These are phyloP conservation scores for Lichtheimia hyalospora DNA, from an alignment of 371 early-diverging fungal genomes.

Conservation along the genomic window DNA sequence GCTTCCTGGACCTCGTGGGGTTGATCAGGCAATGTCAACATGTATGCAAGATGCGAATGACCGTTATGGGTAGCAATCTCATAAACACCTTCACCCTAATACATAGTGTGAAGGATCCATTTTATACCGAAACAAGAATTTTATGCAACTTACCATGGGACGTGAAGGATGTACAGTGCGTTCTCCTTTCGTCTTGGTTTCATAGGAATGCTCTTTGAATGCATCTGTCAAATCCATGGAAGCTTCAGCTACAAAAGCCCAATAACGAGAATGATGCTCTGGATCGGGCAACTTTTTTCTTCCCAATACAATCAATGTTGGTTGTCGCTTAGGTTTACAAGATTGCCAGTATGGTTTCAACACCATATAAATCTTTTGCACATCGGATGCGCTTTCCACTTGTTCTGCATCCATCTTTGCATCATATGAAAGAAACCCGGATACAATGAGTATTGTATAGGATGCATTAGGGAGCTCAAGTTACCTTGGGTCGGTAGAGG, in stretches of 20 bases:
- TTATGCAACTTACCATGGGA: conserved; percentile 25
- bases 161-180: conserved; percentile 32
- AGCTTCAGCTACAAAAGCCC: conserved; percentile 41
- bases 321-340: conserved; percentile 14
- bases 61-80: conserved; percentile 25
- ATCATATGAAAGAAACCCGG: background rate
- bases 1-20: conserved; percentile 43
- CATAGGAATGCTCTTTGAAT: conserved; percentile 33
- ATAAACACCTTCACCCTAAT: conserved; percentile 33
- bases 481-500: conserved; percentile 48
- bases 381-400: conserved; percentile 23
- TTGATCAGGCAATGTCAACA: conserved; percentile 33
- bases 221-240: conserved; percentile 20
- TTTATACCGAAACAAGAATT: background rate
- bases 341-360: conserved; percentile 37
- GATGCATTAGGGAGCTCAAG: background rate
- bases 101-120: background rate
- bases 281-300: conserved; percentile 26
- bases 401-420: conserved; percentile 24
- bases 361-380: conserved; percentile 39
- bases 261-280: conserved; percentile 24
- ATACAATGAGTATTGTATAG: background rate
- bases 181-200: conserved; percentile 44
- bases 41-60: conserved; percentile 39
- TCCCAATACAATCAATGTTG: conserved; percentile 34